Conservation (phyloP, 2,329 filamentous ascomycete species). For the Pseudohalonectria lignicola region DNA sequence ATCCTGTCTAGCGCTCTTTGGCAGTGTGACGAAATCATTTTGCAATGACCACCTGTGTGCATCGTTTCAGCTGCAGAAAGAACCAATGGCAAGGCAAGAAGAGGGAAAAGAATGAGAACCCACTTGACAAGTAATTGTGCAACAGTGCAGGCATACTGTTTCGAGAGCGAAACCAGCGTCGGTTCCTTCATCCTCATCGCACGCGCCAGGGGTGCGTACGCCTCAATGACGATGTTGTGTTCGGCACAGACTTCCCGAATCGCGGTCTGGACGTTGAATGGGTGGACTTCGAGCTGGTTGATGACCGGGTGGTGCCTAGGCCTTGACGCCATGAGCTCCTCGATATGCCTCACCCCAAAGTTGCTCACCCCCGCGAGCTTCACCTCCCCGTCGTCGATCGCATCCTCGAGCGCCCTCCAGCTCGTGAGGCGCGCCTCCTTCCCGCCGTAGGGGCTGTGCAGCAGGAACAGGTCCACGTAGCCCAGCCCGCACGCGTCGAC, state of each 20-base stretch:
- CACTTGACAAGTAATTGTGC: conserved; percentile 60
- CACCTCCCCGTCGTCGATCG: conserved; percentile 59
- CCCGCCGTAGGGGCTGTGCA: conserved; percentile 72
- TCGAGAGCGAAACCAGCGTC: conserved; percentile 47
- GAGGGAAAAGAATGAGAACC: conserved; percentile 8
- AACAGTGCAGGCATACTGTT: conserved; percentile 58
- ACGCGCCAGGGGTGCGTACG: conserved; percentile 68
- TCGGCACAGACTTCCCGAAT: conserved; percentile 57
- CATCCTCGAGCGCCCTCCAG: conserved; percentile 70
- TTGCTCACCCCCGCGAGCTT: conserved; percentile 67
- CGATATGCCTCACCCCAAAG: conserved; percentile 63
- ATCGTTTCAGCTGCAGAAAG: neutral
- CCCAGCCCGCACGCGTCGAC: conserved; percentile 55
- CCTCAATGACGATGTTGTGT: conserved; percentile 61
- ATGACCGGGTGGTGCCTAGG: conserved; percentile 55
- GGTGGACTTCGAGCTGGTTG: conserved; percentile 75
- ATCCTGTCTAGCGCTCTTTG: conserved; percentile 56
- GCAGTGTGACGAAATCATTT: conserved; percentile 60
- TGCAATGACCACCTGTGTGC: conserved; percentile 59
- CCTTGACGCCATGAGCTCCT: conserved; percentile 54
- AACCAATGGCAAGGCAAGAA: neutral
- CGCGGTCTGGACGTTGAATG: conserved; percentile 63
- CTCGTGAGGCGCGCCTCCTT: conserved; percentile 55
- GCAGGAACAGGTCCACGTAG: conserved; percentile 69
- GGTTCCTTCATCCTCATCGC: conserved; percentile 60